Conservation (phyloP, 1,284 basidiomycete genomes). For the Tilletiopsis washingtonensis region DNA sequence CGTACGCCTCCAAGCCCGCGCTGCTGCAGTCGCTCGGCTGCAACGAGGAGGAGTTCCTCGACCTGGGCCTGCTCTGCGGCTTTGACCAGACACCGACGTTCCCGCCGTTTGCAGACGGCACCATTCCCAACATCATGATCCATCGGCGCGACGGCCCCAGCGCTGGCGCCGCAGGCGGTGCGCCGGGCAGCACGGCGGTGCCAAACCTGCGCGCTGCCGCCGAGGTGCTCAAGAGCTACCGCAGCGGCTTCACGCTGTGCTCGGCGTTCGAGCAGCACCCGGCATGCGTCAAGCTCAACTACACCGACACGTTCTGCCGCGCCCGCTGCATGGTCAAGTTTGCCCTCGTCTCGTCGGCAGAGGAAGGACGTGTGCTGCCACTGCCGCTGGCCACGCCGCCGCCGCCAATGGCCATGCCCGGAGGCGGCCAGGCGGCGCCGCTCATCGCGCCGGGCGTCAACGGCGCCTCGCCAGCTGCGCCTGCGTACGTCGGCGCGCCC, state of each 20-base stretch:
- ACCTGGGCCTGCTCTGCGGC: constrained; percentile 83
- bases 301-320: constrained; percentile 79
- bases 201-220: constrained; percentile 47
- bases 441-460: constrained; percentile 7
- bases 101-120: constrained; percentile 63
- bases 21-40: constrained; percentile 70
- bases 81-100: constrained; percentile 74
- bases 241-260: constrained; percentile 34
- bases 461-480: constrained; percentile 52
- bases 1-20: constrained; percentile 71
- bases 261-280: constrained; percentile 52
- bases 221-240: constrained; percentile 46
- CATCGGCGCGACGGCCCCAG: background rate
- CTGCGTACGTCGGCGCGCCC: constrained; percentile 51
- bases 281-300: constrained; percentile 56
- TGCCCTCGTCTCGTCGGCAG: constrained; percentile 79
- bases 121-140: constrained; percentile 5
- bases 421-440: background rate
- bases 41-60: constrained; percentile 85
- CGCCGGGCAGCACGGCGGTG: background rate
- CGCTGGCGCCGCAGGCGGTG: constrained; percentile 1
- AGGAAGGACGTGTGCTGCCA: constrained; percentile 73
- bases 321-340: constrained; percentile 88
- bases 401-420: constrained; percentile 32
- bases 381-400: constrained; percentile 68